A percentile compares a stretch with the other conserved stretches of the same genome.
These are phyloP conservation scores for Citrus trifoliata DNA, from an alignment of 345 rosid species.

Conservation along the genomic window DNA sequence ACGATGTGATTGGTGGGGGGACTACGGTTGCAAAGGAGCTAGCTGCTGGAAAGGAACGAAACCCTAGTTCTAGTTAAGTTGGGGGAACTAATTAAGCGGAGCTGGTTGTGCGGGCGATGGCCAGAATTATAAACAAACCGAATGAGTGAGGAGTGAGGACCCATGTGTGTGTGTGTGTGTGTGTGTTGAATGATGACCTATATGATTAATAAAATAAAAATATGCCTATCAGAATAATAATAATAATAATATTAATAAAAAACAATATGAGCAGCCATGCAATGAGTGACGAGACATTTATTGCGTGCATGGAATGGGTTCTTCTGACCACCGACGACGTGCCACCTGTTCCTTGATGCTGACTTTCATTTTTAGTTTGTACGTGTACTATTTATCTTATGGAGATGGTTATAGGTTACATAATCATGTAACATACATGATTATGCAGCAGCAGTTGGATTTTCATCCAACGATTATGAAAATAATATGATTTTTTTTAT, in stretches of 20 bases:
- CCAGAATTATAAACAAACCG: neutral
- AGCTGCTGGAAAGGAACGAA: conserved; percentile 8
- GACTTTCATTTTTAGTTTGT: neutral
- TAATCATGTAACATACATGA: no score
- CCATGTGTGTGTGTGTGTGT: neutral
- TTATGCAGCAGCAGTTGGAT: no score
- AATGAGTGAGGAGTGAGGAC: conserved; percentile 3
- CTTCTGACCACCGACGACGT: conserved; percentile 24
- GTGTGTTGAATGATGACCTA: neutral
- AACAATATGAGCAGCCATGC: conserved; percentile 23
- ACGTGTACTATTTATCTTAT: neutral
- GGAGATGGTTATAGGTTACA: no score
- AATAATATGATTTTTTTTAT: no score
- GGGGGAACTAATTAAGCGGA: neutral
- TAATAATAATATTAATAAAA: no score
- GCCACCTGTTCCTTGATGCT: conserved; percentile 27
- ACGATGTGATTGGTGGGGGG: neutral
- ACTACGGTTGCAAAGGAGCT: neutral
- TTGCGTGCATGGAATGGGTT: conserved; percentile 53
- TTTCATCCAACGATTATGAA: no score
- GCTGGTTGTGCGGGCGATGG: conserved; percentile 4
- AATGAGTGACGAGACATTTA: conserved; percentile 26
- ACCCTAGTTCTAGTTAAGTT: neutral
- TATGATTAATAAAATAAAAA: neutral
- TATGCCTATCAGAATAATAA: neutral